Evolutionary conservation across 805 yeast species (phyloP).

Genomic region (Saccharomycopsis fibuligera): DNA sequence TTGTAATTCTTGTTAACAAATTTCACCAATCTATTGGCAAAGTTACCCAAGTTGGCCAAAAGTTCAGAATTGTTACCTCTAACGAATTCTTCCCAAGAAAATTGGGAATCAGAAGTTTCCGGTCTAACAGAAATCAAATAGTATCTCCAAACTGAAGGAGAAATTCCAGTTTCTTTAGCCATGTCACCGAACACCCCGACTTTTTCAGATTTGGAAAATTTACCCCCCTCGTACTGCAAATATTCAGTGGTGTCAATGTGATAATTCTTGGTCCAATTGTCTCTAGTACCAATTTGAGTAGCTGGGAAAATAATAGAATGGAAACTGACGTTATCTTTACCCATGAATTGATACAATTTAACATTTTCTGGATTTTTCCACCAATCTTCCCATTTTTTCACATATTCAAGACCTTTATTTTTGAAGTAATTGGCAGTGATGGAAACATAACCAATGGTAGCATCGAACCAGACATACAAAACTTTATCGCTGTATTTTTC

Average conservation of each 20-base stretch:
- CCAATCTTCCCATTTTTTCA: slow-evolving; percentile 72
- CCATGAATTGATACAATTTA: slow-evolving; percentile 93
- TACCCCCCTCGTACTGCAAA: slow-evolving; percentile 95
- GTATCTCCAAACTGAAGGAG: slow-evolving; percentile 96
- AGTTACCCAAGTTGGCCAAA: slow-evolving; percentile 93
- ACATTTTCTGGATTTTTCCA: slow-evolving; percentile 89
- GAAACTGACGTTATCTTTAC: slow-evolving; percentile 98
- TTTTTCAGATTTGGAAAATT: slow-evolving; percentile 96
- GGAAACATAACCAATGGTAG: slow-evolving; percentile 92
- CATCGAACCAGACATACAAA: slow-evolving; percentile 98
- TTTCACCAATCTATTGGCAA: slow-evolving; percentile 88
- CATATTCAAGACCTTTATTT: slow-evolving; percentile 23
- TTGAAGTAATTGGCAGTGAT: slow-evolving; percentile 89
- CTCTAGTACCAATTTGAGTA: slow-evolving; percentile 79
- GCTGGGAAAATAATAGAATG: slow-evolving; percentile 98
- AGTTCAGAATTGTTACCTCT: slow-evolving; percentile 89
- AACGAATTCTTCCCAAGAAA: slow-evolving; percentile 96
- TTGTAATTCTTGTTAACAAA: slow-evolving; percentile 86
- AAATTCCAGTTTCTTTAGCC: slow-evolving; percentile 86
- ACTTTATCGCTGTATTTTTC: slow-evolving; percentile 84
- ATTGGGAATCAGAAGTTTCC: slow-evolving; percentile 91
- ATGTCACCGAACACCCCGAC: slow-evolving; percentile 98
- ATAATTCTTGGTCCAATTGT: slow-evolving; percentile 84
- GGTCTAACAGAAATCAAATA: slow-evolving; percentile 91
- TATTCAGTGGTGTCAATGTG: slow-evolving; percentile 94